These are phyloP conservation scores for Aegilops longissima DNA, from an alignment of 176 grass and related monocot species.

Conservation along the genomic window DNA sequence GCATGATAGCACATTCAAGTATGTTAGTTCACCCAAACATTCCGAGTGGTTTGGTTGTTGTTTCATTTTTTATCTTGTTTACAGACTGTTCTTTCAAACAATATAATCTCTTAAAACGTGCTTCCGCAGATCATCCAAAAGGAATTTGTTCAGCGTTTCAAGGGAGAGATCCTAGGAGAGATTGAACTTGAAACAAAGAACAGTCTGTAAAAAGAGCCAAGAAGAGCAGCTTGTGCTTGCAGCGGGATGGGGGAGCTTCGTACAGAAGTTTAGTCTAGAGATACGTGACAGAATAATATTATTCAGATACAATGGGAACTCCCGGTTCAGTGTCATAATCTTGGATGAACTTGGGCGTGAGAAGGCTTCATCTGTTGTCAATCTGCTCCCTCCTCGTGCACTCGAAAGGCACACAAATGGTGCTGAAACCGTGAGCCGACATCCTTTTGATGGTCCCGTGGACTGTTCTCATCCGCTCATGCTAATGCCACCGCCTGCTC, in stretches of 20 bases:
- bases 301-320: background rate
- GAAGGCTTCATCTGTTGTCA: background rate
- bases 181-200: background rate
- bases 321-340: background rate
- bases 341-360: background rate
- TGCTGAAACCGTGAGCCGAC: background rate
- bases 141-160: background rate
- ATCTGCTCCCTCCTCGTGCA: background rate
- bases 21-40: no score
- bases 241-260: background rate
- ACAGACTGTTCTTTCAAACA: background rate
- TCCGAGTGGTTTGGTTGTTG: no score
- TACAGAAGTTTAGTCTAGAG: background rate
- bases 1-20: no score
- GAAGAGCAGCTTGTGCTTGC: background rate
- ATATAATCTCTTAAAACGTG: background rate
- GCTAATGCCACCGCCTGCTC: no score
- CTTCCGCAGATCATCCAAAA: background rate
- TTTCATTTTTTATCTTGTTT: background rate
- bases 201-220: no score
- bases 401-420: background rate
- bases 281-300: background rate
- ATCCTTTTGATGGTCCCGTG: background rate
- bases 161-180: background rate
- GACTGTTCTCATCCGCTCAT: no score